Conservation (phyloP, 208 protist species). For the Borovskyia barvae region DNA sequence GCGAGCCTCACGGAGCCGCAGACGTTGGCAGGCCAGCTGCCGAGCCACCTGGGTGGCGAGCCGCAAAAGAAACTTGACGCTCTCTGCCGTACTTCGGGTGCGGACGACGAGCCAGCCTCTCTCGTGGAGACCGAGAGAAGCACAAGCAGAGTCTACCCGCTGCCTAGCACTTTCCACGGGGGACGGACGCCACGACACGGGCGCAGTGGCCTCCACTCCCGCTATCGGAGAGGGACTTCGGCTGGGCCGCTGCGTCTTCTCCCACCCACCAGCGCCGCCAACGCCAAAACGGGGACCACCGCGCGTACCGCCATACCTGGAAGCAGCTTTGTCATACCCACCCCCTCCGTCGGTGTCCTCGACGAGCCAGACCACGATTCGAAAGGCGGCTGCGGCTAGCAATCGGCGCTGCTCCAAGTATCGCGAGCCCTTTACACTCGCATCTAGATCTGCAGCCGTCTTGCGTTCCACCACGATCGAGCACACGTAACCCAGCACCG, state of each 20-base stretch:
- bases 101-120: slow-evolving; percentile 36
- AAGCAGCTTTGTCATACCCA: not conserved
- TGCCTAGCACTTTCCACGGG: slow-evolving; percentile 12
- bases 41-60: slow-evolving; percentile 18
- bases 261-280: not conserved
- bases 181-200: no score
- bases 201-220: not conserved
- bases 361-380: slow-evolving; percentile 67
- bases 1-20: not conserved
- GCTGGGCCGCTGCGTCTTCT: not conserved
- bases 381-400: slow-evolving; percentile 49
- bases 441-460: slow-evolving; percentile 67
- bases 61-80: slow-evolving; percentile 33
- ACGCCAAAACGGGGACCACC: not conserved
- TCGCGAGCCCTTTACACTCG: slow-evolving; percentile 57
- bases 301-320: not conserved
- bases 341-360: slow-evolving; percentile 35
- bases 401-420: slow-evolving; percentile 73
- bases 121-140: slow-evolving; percentile 27
- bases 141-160: slow-evolving; percentile 47
- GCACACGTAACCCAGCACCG: slow-evolving; percentile 27
- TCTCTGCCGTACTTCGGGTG: slow-evolving; percentile 50
- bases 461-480: slow-evolving; percentile 81
- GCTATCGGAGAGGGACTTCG: slow-evolving; percentile 8
- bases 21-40: slow-evolving; percentile 11